phyloP scores from a whole-genome alignment of 2,329 filamentous ascomycete species.

The Aureobasidium sp. region DNA sequence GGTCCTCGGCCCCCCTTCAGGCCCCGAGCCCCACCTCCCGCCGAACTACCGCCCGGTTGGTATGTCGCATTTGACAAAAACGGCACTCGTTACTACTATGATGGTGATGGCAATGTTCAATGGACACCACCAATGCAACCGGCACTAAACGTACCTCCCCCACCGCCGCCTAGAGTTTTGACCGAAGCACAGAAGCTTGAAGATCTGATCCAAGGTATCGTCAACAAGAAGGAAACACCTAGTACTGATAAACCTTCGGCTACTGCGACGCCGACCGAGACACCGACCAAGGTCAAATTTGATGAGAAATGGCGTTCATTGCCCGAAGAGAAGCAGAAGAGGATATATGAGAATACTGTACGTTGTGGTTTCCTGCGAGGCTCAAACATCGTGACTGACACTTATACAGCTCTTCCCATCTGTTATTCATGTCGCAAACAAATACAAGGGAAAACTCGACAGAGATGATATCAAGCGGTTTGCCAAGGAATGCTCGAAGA shows the following conservation, averaged over 20 bases:
- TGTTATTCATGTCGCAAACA: conserved; percentile 77
- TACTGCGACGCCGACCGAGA: conserved; percentile 56
- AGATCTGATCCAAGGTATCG: conserved; percentile 59
- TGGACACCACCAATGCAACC: conserved; percentile 72
- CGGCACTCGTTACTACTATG: conserved; percentile 80
- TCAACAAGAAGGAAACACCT: conserved; percentile 52
- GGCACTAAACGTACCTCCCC: conserved; percentile 42
- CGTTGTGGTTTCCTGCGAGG: conserved; percentile 26
- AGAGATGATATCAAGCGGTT: conserved; percentile 64
- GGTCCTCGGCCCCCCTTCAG: conserved; percentile 38
- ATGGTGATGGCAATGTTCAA: conserved; percentile 63
- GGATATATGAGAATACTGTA: conserved; percentile 89
- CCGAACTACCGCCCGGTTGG: conserved; percentile 73
- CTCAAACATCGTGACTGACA: conserved; percentile 11
- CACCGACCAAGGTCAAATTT: conserved; percentile 45
- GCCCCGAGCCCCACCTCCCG: conserved; percentile 35
- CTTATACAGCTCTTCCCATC: conserved; percentile 63
- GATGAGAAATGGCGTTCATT: conserved; percentile 63
- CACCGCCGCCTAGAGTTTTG: conserved; percentile 52
- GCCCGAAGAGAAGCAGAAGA: conserved; percentile 80
- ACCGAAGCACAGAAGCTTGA: conserved; percentile 69
- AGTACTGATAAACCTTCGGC: conserved; percentile 43
- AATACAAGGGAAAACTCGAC: conserved; percentile 77
- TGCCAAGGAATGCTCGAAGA: conserved; percentile 63
- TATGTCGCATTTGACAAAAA: conserved; percentile 62